Evolutionary conservation across 495 filamentous ascomycete species (phyloP), one percentile per base, ranked within the genome.

Genomic region (Aspergillus kassunensis): DNA sequence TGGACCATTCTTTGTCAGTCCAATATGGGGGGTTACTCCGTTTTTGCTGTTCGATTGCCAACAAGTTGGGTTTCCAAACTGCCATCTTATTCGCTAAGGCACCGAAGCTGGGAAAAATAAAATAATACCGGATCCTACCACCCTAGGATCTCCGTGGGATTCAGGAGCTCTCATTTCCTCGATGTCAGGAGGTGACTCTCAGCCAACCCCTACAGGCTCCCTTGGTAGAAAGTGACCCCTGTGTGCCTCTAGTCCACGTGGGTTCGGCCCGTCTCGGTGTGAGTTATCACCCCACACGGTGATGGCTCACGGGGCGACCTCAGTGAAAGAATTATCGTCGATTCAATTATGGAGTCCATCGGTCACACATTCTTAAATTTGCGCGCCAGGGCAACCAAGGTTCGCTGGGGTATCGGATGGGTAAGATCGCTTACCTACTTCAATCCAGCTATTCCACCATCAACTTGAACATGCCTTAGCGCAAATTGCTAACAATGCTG

Each of bases 51-150:
- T n/a, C n/a, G n/a, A n/a, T n/a, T n/a, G n/a, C n/a, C n/a, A n/a
- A n/a, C n/a, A 29, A 31, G 44, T 48, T 48, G 44, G 44, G 44
- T 48, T 48, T 21, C 23, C 10, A 48, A n/a, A n/a, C n/a, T n/a
- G n/a, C n/a, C n/a, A n/a, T n/a, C n/a, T n/a, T n/a, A n/a, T n/a
- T n/a, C n/a, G n/a, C n/a, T n/a, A n/a, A n/a, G n/a, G n/a, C n/a
- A n/a, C n/a, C n/a, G n/a, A n/a, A n/a, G n/a, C n/a, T n/a, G n/a
- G n/a, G n/a, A n/a, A n/a, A n/a, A n/a, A n/a, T n/a, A n/a, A n/a
- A 33, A 33, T 33, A n/a, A 33, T 11, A 33, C 30, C 3, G 30
- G 3, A 11, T n/a, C 10, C 30, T 33, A 11, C 30, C 12, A 3
- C 30, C 7, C 7, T 11, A 10, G 37, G 7, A 40, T 40, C 16